These are phyloP conservation scores for Dentiscutata heterogama DNA, from an alignment of 371 early-diverging fungal species.

Conservation along the genomic window DNA sequence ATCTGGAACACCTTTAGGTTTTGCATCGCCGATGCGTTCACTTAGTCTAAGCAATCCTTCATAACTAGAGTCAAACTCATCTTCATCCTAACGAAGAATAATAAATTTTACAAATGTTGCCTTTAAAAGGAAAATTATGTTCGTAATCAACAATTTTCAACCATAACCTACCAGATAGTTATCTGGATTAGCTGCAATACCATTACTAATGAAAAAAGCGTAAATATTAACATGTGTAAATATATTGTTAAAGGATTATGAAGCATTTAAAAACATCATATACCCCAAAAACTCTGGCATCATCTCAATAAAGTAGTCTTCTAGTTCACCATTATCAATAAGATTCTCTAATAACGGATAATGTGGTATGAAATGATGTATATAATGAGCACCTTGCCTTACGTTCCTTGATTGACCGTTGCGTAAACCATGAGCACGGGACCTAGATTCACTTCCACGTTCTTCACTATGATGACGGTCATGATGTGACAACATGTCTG, in stretches of 20 bases:
- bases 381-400: background rate
- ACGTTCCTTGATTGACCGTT: slow-evolving; percentile 35
- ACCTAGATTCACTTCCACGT: slow-evolving; percentile 29
- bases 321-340: slow-evolving; percentile 32
- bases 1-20: slow-evolving; percentile 43
- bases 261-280: background rate
- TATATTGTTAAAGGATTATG: background rate
- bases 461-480: slow-evolving; percentile 29
- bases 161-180: slow-evolving; percentile 37
- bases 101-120: background rate
- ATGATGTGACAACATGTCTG: slow-evolving; percentile 18
- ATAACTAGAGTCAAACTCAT: slow-evolving; percentile 44
- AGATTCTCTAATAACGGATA: slow-evolving; percentile 33
- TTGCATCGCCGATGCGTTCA: slow-evolving; percentile 44
- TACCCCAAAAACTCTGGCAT: slow-evolving; percentile 33
- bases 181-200: slow-evolving; percentile 42
- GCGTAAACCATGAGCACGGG: slow-evolving; percentile 16
- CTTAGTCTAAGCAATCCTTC: slow-evolving; percentile 32
- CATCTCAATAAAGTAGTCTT: slow-evolving; percentile 39
- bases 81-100: slow-evolving; percentile 29
- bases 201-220: slow-evolving; percentile 21
- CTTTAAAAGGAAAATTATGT: too few species aligned
- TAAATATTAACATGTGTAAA: background rate
- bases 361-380: slow-evolving; percentile 40
- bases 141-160: background rate